Evolutionary conservation across 148 eudicot genomes (phyloP), one percentile per base, ranked within the genome.

Genomic region (Rhododendron ovatum): DNA sequence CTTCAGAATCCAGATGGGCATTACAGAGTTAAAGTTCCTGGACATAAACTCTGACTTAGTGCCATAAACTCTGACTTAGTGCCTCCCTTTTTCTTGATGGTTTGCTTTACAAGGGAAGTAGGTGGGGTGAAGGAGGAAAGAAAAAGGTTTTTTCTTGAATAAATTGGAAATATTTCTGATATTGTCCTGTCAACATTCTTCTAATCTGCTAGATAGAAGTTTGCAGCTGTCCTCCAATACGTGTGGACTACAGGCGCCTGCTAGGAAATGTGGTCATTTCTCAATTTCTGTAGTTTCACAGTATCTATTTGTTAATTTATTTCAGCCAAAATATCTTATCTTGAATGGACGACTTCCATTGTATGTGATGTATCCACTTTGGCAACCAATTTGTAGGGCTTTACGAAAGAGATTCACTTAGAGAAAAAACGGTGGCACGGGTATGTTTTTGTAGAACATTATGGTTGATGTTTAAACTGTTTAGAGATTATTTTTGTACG

Each of bases 361-460:
- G 4, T 45, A 20, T 59, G 59, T 76, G 45, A 48, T 41, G 39
- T 18, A 82, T 50, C 74, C 67, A 47, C 78, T 63, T 85, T 87
- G 14, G 65, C 59, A 48, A 80, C 63, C 80, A 39, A 84, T 88
- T 83, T 90, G 87, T 61, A 97, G 99, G 99, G 99, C 80, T 97
- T 97, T 84, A 97, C 99, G 14, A 97, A 97, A 89, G 98, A 94
- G 92, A 97, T 97, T 88, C 87, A 90, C 90, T 88, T 97, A 93
- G 98, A 93, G 89, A 94, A 93, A 91, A 98, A 95, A 82, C 90
- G 94, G 79, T 97, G 99, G 99, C 94, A 93, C 61, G 98, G 99
- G 99, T 97, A 95, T 85, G 95, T 90, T 86, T 59, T 83, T 67
- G 71, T 33, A 35, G 47, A 22, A 83, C 43, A 15, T 33, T 63